Evolutionary conservation across 257 asterid species (phyloP).

Genomic region (Salvia miltiorrhiza): DNA sequence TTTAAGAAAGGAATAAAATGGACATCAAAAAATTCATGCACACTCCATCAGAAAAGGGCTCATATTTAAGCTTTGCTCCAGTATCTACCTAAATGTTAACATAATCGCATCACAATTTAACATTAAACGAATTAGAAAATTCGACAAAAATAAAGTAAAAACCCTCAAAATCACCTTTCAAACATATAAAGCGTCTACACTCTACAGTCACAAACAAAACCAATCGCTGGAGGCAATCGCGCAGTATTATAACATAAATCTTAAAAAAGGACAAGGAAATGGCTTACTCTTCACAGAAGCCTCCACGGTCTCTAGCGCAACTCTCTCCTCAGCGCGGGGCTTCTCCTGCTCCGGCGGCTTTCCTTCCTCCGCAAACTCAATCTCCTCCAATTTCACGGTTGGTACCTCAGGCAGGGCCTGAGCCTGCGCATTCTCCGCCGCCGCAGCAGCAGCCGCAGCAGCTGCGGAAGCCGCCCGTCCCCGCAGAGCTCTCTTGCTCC

Average conservation of each 20-base stretch:
- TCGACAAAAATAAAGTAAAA: neutral
- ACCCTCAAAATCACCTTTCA: neutral
- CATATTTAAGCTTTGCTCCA: neutral
- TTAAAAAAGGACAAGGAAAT: neutral
- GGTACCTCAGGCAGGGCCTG: constrained; percentile 30
- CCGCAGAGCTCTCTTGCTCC: constrained; percentile 58
- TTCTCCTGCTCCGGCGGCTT: constrained; percentile 24
- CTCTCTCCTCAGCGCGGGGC: constrained; percentile 15
- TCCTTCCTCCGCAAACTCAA: constrained; percentile 23
- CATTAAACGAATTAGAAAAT: neutral
- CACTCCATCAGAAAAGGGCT: neutral
- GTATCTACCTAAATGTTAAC: neutral
- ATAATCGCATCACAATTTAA: neutral
- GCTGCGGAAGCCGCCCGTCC: constrained; percentile 34
- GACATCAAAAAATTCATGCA: neutral
- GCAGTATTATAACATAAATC: too few species aligned
- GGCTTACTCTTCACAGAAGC: constrained; percentile 35
- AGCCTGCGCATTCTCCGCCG: constrained; percentile 27
- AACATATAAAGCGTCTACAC: constrained; percentile 1
- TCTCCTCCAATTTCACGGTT: constrained; percentile 36
- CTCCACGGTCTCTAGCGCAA: constrained; percentile 22
- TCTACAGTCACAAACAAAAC: neutral
- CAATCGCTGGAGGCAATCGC: too few species aligned
- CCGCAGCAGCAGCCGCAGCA: constrained; percentile 15
- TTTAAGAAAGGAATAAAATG: too few species aligned